A percentile compares a stretch with the other conserved stretches of the same genome.
Conservation (phyloP, 352 stramenopile species). For the Poterioochromonas sp. region DNA sequence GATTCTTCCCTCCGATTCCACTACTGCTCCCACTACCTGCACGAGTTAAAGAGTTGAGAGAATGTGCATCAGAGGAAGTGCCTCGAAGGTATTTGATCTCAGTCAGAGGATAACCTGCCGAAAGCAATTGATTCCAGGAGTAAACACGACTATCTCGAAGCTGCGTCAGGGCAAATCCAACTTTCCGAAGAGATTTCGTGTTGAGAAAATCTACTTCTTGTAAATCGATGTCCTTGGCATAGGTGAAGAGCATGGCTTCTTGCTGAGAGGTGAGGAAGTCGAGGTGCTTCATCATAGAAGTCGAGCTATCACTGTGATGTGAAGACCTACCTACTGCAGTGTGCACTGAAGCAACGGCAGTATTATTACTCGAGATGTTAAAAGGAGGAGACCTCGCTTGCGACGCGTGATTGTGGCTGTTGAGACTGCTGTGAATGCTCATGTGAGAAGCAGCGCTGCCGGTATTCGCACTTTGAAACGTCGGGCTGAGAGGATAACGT, state of each 20-base stretch:
- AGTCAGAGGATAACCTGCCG: background rate
- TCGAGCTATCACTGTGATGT: too few species aligned
- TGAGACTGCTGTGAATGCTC: too few species aligned
- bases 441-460: too few species aligned
- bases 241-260: too few species aligned
- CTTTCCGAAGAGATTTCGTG: background rate
- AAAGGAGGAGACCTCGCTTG: too few species aligned
- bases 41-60: background rate
- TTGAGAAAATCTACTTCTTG: background rate
- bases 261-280: background rate
- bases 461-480: too few species aligned
- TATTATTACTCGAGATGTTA: background rate
- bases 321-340: too few species aligned
- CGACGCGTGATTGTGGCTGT: too few species aligned
- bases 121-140: background rate
- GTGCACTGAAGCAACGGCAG: background rate
- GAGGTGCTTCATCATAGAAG: too few species aligned
- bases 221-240: constrained; percentile 2
- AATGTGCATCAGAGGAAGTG: background rate
- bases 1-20: background rate
- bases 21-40: background rate
- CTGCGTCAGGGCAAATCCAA: background rate
- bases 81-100: background rate
- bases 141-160: background rate
- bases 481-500: background rate